Evolutionary conservation across 208 protist genomes (phyloP).

Genomic region (Wallacemonas sp.): DNA sequence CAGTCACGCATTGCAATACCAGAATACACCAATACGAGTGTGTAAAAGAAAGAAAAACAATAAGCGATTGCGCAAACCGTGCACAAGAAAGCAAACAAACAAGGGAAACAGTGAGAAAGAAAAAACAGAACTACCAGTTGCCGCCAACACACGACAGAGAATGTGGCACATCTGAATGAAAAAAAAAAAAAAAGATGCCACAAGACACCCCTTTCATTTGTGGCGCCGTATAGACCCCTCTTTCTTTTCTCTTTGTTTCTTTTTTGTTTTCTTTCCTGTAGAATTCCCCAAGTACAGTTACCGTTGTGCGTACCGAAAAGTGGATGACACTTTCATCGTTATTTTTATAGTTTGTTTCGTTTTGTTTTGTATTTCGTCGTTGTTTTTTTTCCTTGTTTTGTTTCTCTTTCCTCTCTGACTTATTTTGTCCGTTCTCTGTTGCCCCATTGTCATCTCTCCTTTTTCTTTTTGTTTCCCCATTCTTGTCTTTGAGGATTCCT

Average conservation of each 20-base stretch:
- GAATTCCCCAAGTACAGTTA: too few relatives aligned
- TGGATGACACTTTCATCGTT: constrained; percentile 20
- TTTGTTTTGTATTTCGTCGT: constrained; percentile 18
- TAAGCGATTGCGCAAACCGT: background rate
- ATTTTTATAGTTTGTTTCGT: constrained; percentile 15
- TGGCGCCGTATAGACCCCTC: too few relatives aligned
- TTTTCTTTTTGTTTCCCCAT: constrained; percentile 2
- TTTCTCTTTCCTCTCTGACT: background rate
- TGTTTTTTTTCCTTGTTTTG: constrained; percentile 12
- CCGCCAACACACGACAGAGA: too few relatives aligned
- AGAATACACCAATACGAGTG: too few relatives aligned
- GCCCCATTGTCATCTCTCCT: background rate
- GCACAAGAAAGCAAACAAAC: constrained; percentile 1
- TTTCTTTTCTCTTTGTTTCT: too few relatives aligned
- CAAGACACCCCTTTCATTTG: too few relatives aligned
- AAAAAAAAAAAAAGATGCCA: too few relatives aligned
- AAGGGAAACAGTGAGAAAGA: constrained; percentile 1
- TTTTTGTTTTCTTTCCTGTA: too few relatives aligned
- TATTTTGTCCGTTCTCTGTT: background rate
- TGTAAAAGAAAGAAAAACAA: constrained; percentile 19
- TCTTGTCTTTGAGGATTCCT: background rate
- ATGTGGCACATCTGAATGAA: too few relatives aligned
- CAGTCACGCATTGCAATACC: too few relatives aligned
- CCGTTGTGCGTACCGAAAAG: too few relatives aligned
- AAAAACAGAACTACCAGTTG: too few relatives aligned